phyloP scores from a whole-genome alignment of 2,329 filamentous ascomycete species.

The Tympanopsis confertula region DNA sequence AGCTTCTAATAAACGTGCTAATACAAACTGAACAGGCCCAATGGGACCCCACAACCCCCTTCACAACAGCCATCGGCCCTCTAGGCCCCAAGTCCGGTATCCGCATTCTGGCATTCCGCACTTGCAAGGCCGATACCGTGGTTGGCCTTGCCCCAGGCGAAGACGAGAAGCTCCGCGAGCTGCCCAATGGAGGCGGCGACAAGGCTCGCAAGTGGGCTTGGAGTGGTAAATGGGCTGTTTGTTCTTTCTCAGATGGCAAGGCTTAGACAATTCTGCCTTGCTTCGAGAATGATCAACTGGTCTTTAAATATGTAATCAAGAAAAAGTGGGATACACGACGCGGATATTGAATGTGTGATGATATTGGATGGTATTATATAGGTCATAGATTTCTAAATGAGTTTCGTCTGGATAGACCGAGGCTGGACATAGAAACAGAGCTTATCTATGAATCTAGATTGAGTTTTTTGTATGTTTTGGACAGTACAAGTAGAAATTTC shows the following conservation, averaged over 20 bases:
- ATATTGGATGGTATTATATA: too few species aligned
- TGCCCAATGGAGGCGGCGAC: slow-evolving; percentile 61
- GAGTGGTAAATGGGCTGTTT: slow-evolving; percentile 94
- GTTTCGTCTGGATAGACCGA: too few species aligned
- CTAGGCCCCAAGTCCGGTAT: slow-evolving; percentile 72
- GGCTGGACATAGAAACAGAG: too few species aligned
- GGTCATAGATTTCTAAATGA: too few species aligned
- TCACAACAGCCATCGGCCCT: slow-evolving; percentile 73
- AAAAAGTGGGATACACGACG: too few species aligned
- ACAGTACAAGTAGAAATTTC: too few species aligned
- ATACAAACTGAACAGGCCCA: slow-evolving; percentile 35
- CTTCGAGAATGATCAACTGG: too few species aligned
- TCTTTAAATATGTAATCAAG: too few species aligned
- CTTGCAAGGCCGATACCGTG: slow-evolving; percentile 92
- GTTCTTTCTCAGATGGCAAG: slow-evolving; percentile 69
- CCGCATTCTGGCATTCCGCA: slow-evolving; percentile 76
- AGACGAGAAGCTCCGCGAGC: slow-evolving; percentile 67
- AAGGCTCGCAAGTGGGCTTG: slow-evolving; percentile 75
- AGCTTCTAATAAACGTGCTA: slow-evolving; percentile 1
- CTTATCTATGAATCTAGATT: too few species aligned
- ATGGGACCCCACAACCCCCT: slow-evolving; percentile 83
- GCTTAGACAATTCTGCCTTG: too few species aligned
- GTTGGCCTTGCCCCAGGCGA: slow-evolving; percentile 73
- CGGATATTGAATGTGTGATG: too few species aligned
- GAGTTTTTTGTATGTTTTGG: too few species aligned